Evolutionary conservation across 257 asterid genomes (phyloP).

Genomic region (Solanum paucissectum): DNA sequence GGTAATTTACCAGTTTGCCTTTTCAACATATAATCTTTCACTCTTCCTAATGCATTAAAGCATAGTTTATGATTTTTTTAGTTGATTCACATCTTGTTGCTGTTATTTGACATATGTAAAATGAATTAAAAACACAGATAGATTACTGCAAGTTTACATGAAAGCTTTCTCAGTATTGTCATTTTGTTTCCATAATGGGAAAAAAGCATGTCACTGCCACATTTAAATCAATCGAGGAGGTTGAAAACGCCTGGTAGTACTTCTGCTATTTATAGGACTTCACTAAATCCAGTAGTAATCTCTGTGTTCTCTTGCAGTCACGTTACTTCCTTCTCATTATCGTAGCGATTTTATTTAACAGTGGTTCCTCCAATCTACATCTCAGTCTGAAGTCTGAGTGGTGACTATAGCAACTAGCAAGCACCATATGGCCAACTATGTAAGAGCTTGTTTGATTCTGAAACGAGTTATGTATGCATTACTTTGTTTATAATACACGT

Average conservation of each 20-base stretch:
- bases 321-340: background rate
- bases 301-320: no score
- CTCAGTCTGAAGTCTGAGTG: background rate
- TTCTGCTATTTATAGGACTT: background rate
- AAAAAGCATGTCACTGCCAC: background rate
- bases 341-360: background rate
- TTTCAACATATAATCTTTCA: background rate
- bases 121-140: background rate
- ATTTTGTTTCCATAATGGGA: background rate
- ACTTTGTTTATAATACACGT: no score
- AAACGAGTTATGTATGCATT: background rate
- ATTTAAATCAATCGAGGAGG: background rate
- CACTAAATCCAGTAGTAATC: background rate
- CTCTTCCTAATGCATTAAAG: background rate
- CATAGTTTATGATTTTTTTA: background rate
- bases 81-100: background rate
- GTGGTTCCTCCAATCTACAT: background rate
- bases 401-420: background rate
- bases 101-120: background rate
- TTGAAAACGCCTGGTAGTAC: background rate
- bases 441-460: background rate
- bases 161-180: background rate
- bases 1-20: conserved; percentile 24
- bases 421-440: background rate
- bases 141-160: background rate